These are phyloP conservation scores for Pterulicium gracile DNA, from an alignment of 1,284 basidiomycete genomes.

Conservation along the genomic window DNA sequence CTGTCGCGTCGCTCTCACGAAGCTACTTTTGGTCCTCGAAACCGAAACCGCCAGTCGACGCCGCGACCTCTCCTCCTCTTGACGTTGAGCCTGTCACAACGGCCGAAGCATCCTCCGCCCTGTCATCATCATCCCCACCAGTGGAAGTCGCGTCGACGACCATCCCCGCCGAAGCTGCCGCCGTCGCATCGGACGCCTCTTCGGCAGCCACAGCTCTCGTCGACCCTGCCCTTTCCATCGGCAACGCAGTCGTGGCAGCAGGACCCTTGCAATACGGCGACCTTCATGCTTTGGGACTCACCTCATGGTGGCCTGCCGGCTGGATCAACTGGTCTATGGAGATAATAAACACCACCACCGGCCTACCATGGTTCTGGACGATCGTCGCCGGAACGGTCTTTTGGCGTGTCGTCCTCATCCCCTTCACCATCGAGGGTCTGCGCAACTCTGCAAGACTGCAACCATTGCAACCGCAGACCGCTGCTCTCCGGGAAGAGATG, in stretches of 20 bases:
- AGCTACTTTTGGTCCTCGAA: background rate
- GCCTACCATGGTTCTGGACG: slow-evolving; percentile 80
- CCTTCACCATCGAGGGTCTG: slow-evolving; percentile 55
- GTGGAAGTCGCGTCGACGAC: slow-evolving; percentile 3
- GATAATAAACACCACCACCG: slow-evolving; percentile 60
- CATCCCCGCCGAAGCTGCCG: background rate
- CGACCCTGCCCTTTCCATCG: slow-evolving; percentile 15
- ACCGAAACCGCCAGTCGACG: background rate
- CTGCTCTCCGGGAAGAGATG: slow-evolving; percentile 41
- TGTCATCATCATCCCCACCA: background rate
- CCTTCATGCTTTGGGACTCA: slow-evolving; percentile 66
- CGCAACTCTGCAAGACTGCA: slow-evolving; percentile 63
- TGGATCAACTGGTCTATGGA: slow-evolving; percentile 61
- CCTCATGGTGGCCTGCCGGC: slow-evolving; percentile 50
- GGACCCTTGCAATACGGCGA: slow-evolving; percentile 66
- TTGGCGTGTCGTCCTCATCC: slow-evolving; percentile 63
- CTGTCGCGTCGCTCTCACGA: background rate
- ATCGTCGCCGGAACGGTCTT: slow-evolving; percentile 65
- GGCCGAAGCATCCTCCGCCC: background rate
- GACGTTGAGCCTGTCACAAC: background rate
- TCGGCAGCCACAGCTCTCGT: slow-evolving; percentile 8
- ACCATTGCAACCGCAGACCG: slow-evolving; percentile 51
- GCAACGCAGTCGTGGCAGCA: slow-evolving; percentile 17
- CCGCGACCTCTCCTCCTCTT: background rate
- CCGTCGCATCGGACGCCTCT: background rate